These are phyloP conservation scores for Xylariaceae sp. DNA, from an alignment of 2,329 filamentous ascomycete species.

Conservation along the genomic window DNA sequence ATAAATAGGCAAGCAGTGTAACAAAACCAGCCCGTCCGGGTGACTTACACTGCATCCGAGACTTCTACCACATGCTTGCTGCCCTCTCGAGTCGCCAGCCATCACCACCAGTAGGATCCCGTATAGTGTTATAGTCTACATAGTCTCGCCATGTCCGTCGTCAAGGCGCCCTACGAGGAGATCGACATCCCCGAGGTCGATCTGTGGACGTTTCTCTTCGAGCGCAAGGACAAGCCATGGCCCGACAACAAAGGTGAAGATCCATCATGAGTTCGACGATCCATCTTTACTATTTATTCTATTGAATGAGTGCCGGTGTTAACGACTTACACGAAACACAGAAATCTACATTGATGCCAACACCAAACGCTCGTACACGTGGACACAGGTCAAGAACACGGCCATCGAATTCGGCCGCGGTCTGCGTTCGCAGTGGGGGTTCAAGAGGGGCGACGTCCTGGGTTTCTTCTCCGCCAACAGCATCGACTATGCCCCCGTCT, in stretches of 20 bases:
- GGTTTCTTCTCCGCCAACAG: constrained; percentile 79
- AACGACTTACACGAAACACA: constrained; percentile 32
- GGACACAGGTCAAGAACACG: constrained; percentile 56
- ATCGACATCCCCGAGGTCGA: constrained; percentile 70
- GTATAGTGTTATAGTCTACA: no score
- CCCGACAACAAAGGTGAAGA: constrained; percentile 64
- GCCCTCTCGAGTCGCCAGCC: no score
- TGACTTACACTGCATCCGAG: neutral
- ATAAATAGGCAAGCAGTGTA: neutral
- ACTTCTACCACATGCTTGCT: neutral
- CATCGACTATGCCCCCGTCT: constrained; percentile 73
- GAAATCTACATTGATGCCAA: constrained; percentile 75
- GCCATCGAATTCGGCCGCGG: constrained; percentile 76
- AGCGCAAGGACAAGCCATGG: constrained; percentile 58
- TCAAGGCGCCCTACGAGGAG: constrained; percentile 58
- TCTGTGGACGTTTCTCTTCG: constrained; percentile 74
- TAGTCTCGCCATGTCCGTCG: constrained; percentile 37
- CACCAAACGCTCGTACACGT: constrained; percentile 65
- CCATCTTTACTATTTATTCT: neutral
- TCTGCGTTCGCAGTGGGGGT: constrained; percentile 67
- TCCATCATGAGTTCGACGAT: neutral
- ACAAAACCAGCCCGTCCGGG: neutral
- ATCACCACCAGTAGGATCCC: no score
- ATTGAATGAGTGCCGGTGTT: neutral
- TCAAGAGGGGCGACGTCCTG: constrained; percentile 78